These are phyloP conservation scores for Lomentospora prolificans DNA, from an alignment of 2,329 filamentous ascomycete genomes.

Conservation along the genomic window DNA sequence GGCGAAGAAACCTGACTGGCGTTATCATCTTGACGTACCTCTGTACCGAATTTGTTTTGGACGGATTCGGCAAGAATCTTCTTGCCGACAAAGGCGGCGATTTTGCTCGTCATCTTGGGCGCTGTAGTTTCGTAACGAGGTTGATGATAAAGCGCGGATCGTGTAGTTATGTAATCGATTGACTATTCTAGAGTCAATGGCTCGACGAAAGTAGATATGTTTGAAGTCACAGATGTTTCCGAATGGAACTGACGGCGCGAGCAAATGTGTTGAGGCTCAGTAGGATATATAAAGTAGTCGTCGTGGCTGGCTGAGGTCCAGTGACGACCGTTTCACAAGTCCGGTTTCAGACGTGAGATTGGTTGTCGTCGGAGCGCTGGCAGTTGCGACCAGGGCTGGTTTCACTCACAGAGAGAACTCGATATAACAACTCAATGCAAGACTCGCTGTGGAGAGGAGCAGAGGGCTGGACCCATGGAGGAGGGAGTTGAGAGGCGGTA, in stretches of 20 bases:
- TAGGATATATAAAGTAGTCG: not conserved
- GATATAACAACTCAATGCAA: not conserved
- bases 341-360: not conserved
- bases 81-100: slow-evolving; percentile 45
- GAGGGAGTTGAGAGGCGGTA: no score
- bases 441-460: not conserved
- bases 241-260: no score
- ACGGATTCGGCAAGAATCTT: slow-evolving; percentile 47
- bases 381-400: not conserved
- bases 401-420: no score
- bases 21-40: slow-evolving; percentile 26
- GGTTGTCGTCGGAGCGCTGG: not conserved
- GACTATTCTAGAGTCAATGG: no score
- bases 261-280: no score
- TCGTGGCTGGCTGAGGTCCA: not conserved
- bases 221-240: no score
- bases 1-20: not conserved
- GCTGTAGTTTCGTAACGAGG: not conserved
- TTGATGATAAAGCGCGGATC: not conserved
- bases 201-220: no score
- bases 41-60: slow-evolving; percentile 48
- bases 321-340: no score
- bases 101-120: slow-evolving; percentile 36
- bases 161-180: no score
- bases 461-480: no score